Evolutionary conservation across 192 early-diverging fungal genomes (phyloP).

Genomic region (Linnemannia exigua): DNA sequence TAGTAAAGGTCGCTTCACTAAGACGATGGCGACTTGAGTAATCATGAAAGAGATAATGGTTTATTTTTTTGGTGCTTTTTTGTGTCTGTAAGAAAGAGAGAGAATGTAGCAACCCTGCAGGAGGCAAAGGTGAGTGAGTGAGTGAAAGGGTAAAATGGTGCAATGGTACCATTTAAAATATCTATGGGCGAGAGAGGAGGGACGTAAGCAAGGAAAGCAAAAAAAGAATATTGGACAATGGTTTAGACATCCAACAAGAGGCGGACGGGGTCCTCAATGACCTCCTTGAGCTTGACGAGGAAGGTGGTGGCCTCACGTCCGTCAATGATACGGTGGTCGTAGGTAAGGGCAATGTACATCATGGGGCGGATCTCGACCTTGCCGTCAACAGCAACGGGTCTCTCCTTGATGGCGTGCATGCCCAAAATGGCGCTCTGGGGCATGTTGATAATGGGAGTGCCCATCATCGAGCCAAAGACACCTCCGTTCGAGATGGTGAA

Average conservation of each 20-base stretch:
- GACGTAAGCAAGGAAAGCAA: constrained; percentile 21
- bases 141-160: background rate
- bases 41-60: background rate
- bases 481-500: constrained; percentile 99
- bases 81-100: background rate
- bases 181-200: constrained; percentile 14
- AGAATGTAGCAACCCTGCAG: background rate
- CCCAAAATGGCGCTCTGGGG: constrained; percentile 98
- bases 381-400: constrained; percentile 94
- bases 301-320: constrained; percentile 99
- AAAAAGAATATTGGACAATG: background rate
- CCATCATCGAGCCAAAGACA: constrained; percentile 96
- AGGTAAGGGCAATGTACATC: constrained; percentile 99
- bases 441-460: constrained; percentile 98
- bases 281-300: constrained; percentile 97
- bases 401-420: constrained; percentile 99
- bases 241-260: constrained; percentile 90
- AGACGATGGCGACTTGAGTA: too few relatives aligned
- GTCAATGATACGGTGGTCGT: constrained; percentile 99
- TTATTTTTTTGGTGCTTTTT: constrained; percentile 8
- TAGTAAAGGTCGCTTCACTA: too few relatives aligned
- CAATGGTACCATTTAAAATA: constrained; percentile 4
- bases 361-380: constrained; percentile 92
- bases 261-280: constrained; percentile 95
- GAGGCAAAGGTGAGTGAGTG: background rate